Base-by-base conservation (phyloP, 2,329 filamentous ascomycete genomes). In the Fusarium incarnatum region DNA sequence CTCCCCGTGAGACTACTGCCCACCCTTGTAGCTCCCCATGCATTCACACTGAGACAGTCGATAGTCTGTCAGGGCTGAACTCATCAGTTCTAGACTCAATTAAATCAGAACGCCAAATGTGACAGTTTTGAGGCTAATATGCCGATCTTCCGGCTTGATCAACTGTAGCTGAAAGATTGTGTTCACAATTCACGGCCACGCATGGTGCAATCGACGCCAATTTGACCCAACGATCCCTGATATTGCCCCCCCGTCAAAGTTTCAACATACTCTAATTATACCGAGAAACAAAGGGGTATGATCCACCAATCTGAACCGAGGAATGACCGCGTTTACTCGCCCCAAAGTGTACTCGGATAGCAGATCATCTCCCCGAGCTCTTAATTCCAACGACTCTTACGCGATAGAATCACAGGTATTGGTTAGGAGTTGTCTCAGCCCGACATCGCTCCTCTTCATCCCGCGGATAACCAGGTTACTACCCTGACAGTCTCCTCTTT, bases 191-290 rank as follows among this genome's bases (percentile, higher is more conserved):
- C 30, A 46, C 42, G 16, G 32, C 46, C 37, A 56, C 54, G 42
- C 54, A 56, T 68, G 66, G 62, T 63, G 67, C 59, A 67, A 72
- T 65, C 25, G 48, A 23, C 55, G 46, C 56, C 48, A 41, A 34
- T 63, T 69, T 75, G 62, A 67, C 73, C 69, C 73, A 63, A 75
- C 69, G 30, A 41, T 64, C 69, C 71, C 52, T 68, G 65, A 56
- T 63, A 74, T 75, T 75, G 60, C 3, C 34, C 34, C 62, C 67
- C 67, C 20, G 66, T 74, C 49, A 42, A 61, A 67, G 66, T 63
- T 61, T 56, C 40, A 42, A 49, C 53, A 46, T n/a, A 58, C 10
- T 50, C 28, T 59, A 47, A 40, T 54, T 42, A 16, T 53, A 52
- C 25, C 27, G 47, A 53, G 25, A 23, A 41, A 13, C 46, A 30